Percentiles rank a stretch among this genome's conserved stretches.
Conservation (phyloP, 2,329 filamentous ascomycete genomes). For the Colletotrichum sp. region DNA sequence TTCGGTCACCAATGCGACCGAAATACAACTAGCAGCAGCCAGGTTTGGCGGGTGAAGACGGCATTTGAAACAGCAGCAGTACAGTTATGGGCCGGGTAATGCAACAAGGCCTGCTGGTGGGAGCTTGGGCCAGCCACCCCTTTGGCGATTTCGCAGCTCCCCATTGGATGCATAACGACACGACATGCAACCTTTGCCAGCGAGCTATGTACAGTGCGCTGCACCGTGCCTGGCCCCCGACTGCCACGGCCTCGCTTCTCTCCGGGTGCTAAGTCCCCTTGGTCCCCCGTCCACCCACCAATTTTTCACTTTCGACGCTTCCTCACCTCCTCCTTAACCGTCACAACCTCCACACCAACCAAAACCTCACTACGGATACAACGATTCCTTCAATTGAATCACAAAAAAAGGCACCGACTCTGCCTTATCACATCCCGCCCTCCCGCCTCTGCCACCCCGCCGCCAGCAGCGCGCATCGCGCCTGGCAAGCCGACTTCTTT, state of each 20-base stretch:
- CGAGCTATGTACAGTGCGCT: background rate
- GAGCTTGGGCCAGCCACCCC: background rate
- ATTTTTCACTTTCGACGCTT: background rate
- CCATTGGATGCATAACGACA: conserved; percentile 1
- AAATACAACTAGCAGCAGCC: background rate
- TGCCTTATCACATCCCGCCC: background rate
- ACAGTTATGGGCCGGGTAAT: background rate
- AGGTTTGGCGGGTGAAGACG: background rate
- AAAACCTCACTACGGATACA: conserved; percentile 21
- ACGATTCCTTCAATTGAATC: conserved; percentile 24
- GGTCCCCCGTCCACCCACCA: background rate
- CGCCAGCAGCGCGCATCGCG: background rate
- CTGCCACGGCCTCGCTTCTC: background rate
- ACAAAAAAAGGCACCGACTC: background rate
- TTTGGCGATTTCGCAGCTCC: background rate
- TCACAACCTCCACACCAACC: conserved; percentile 17
- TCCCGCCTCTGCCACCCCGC: background rate
- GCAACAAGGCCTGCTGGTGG: background rate
- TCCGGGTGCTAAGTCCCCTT: background rate
- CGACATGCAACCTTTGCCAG: conserved; percentile 3
- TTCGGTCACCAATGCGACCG: background rate
- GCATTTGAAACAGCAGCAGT: background rate
- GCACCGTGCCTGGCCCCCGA: background rate
- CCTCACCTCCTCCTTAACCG: conserved; percentile 21
- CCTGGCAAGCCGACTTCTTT: background rate